Percentiles rank a stretch among this genome's conserved stretches.
Evolutionary conservation across 345 rosid species (phyloP).

Genomic region (Euphorbia lathyris): DNA sequence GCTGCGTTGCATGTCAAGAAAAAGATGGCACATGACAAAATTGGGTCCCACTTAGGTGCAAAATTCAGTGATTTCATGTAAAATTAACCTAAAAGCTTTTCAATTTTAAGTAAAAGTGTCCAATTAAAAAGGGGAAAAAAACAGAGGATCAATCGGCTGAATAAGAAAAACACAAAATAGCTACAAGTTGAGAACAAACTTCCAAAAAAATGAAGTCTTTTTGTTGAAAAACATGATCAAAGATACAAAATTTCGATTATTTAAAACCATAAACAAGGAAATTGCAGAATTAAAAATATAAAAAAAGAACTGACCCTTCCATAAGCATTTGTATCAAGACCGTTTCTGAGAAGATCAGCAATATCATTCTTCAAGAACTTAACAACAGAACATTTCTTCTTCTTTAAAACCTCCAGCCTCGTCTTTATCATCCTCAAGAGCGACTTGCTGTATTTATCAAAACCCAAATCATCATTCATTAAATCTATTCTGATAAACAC

Average conservation of each 20-base stretch:
- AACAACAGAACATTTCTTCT: conserved; percentile 60
- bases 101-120: not conserved
- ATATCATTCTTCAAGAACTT: conserved; percentile 74
- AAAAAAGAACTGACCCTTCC: conserved; percentile 51
- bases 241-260: not conserved
- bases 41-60: conserved; percentile 2
- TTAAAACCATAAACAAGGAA: not conserved
- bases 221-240: not conserved
- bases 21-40: not conserved
- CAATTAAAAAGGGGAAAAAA: not conserved
- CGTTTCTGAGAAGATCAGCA: conserved; percentile 67
- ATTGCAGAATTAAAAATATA: conserved; percentile 1
- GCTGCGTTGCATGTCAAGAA: not conserved
- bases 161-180: not conserved
- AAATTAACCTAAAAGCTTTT: too few species aligned
- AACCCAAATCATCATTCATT: not conserved
- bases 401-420: conserved; percentile 62
- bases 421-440: conserved; percentile 52
- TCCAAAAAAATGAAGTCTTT: not conserved
- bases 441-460: conserved; percentile 47
- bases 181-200: not conserved
- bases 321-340: conserved; percentile 65
- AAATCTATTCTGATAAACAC: too few species aligned
- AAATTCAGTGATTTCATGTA: too few species aligned
- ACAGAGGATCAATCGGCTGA: too few species aligned